phyloP scores from a whole-genome alignment of 2,329 filamentous ascomycete genomes.

The Diplocarpon mali region DNA sequence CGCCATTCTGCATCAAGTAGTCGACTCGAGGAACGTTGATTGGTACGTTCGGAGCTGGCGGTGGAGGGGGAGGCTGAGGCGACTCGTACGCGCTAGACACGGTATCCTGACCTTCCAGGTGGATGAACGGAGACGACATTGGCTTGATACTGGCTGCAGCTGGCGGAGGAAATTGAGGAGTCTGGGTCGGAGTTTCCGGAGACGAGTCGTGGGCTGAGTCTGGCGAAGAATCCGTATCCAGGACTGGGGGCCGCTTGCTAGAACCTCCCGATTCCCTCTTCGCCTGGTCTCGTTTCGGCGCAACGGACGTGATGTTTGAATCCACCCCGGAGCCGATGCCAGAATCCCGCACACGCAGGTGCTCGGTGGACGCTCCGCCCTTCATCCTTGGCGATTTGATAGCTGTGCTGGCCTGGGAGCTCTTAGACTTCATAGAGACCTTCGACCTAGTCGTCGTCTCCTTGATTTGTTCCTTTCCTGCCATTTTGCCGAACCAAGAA shows the following conservation, averaged over 20 bases:
- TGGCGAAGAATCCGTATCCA: conserved; percentile 32
- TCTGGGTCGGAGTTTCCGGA: conserved; percentile 48
- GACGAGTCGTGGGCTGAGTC: conserved; percentile 43
- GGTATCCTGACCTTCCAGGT: conserved; percentile 28
- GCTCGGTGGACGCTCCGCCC: conserved; percentile 4
- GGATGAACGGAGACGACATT: conserved; percentile 25
- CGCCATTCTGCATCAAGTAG: conserved; percentile 84
- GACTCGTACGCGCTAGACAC: conserved; percentile 23
- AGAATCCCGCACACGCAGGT: conserved; percentile 7
- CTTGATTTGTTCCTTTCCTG: conserved; percentile 26
- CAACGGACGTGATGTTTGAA: conserved; percentile 31
- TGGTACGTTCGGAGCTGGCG: conserved; percentile 45
- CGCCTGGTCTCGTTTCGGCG: conserved; percentile 27
- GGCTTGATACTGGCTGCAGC: conserved; percentile 20
- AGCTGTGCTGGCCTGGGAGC: conserved; percentile 47
- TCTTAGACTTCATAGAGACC: conserved; percentile 42
- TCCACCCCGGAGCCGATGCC: conserved; percentile 25
- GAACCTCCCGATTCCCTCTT: conserved; percentile 32
- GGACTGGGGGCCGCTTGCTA: conserved; percentile 12
- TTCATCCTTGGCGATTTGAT: conserved; percentile 29
- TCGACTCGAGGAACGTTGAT: conserved; percentile 74
- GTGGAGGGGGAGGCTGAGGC: conserved; percentile 57
- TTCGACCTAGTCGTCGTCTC: conserved; percentile 37
- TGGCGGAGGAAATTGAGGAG: conserved; percentile 34
- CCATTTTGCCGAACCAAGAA: conserved; percentile 30